Evolutionary conservation across 83 land plant species (phyloP), one percentile per base, ranked within the genome.

Genomic region (Larix sibirica): DNA sequence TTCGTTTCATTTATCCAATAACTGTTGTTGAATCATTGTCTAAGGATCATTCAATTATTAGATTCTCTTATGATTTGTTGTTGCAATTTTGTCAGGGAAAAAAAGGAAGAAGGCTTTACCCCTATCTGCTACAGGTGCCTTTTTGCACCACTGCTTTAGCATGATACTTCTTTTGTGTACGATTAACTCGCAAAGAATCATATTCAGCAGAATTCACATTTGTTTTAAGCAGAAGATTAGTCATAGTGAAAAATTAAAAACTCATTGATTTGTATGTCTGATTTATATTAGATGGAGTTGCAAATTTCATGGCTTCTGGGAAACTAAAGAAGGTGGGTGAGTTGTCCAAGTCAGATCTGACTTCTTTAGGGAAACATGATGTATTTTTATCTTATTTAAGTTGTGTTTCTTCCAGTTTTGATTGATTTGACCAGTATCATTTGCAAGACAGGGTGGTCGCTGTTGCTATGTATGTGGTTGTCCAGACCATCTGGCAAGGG

Each of bases 381-480:
- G 77, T 33, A 16, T 42, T 73, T 42, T 40, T 42, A 40, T 38
- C 44, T 18, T 42, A 12, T 42, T 10, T 40, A 73, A 26, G 17
- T 73, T 20, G 8, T 8, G n/a, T 42, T 73, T 40, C n/a, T 33
- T 73, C 14, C 44, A 40, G 2, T 20, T 40, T 73, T 73, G 16
- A n/a, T 40, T 21, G 44, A 40, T 47, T 40, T 42, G 21, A 73
- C 56, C 42, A 56, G 56, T 73, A 50, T 18, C 77, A 44, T 18
- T 42, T 44, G 13, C 16, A 76, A 83, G 54, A 40, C 95, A 92
- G 93, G 87, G 82, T 21, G 89, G 83, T 36, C 93, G 94, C 33
- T 61, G 80, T 40, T 94, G 96, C 80, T 94, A 89, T 84, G 81
- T 79, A 31, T 94, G 95, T 84, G 96, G 95, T 54, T 92, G 92